Evolutionary conservation across 2,329 filamentous ascomycete genomes (phyloP).

Genomic region (Colletotrichum gloeosporioides): DNA sequence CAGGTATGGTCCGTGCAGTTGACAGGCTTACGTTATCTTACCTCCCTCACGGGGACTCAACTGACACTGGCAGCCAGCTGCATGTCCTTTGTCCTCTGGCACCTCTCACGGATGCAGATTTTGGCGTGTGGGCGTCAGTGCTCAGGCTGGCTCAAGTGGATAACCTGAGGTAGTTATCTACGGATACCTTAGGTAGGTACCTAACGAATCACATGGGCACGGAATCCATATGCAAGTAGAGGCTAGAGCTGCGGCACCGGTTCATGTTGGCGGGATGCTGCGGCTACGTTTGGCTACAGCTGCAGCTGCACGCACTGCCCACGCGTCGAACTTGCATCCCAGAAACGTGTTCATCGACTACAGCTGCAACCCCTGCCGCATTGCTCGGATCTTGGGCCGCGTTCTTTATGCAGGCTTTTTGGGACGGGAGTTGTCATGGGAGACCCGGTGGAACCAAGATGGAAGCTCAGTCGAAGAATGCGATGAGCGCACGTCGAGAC

Average conservation of each 20-base stretch:
- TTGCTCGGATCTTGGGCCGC: neutral
- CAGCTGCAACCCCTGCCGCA: slow-evolving; percentile 17
- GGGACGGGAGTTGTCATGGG: slow-evolving; percentile 14
- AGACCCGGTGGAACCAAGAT: slow-evolving; percentile 1
- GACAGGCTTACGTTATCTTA: neutral
- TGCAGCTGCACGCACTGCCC: neutral
- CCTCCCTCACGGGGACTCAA: neutral
- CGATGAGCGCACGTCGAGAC: neutral
- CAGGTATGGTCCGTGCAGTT: neutral
- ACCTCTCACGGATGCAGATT: neutral
- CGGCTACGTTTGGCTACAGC: neutral
- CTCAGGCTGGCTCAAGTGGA: neutral
- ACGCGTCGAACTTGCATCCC: slow-evolving; percentile 18
- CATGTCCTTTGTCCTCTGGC: neutral
- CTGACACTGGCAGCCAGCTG: neutral
- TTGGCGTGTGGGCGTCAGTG: neutral
- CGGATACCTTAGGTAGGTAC: neutral
- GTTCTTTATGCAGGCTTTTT: neutral
- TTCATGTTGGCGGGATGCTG: neutral
- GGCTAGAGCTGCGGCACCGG: neutral
- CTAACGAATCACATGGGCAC: neutral
- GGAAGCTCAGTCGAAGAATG: slow-evolving; percentile 3
- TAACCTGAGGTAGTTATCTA: neutral
- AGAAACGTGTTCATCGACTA: neutral
- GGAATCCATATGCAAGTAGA: neutral